These are phyloP conservation scores for Gnaphalium uliginosum DNA, from an alignment of 129 eudicot genomes.

Conservation along the genomic window DNA sequence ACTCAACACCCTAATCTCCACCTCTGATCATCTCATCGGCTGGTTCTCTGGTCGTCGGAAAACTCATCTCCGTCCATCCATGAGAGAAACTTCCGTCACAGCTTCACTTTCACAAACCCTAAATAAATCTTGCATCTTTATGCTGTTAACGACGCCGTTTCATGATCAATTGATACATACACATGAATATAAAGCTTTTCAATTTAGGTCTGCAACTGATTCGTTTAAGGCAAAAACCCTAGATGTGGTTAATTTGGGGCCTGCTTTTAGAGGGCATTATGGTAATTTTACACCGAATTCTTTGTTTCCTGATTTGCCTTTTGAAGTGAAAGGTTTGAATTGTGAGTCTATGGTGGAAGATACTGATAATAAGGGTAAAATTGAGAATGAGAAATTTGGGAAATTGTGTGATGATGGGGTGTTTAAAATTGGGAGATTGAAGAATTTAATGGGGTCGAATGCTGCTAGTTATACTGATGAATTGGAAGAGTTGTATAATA, in stretches of 20 bases:
- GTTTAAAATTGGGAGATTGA: conserved; percentile 62
- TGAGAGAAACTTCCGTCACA: conserved; percentile 54
- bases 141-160: conserved; percentile 74
- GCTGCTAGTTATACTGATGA: conserved; percentile 55
- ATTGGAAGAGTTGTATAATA: conserved; percentile 78
- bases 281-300: conserved; percentile 56
- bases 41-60: conserved; percentile 85
- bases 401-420: conserved; percentile 43
- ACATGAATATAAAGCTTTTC: conserved; percentile 67
- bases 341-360: conserved; percentile 61
- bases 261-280: conserved; percentile 76
- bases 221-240: conserved; percentile 57
- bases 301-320: conserved; percentile 54
- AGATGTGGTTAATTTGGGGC: conserved; percentile 73
- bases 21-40: conserved; percentile 50
- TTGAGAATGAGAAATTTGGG: conserved; percentile 49
- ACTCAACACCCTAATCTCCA: conserved; percentile 32
- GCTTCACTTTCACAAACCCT: conserved; percentile 39
- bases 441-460: conserved; percentile 52
- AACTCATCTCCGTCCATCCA: conserved; percentile 80
- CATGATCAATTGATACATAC: conserved; percentile 77
- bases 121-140: conserved; percentile 52
- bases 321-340: conserved; percentile 35
- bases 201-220: conserved; percentile 34
- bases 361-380: conserved; percentile 46